These are phyloP conservation scores for Lavandula angustifolia DNA, from an alignment of 257 asterid species.

Conservation along the genomic window DNA sequence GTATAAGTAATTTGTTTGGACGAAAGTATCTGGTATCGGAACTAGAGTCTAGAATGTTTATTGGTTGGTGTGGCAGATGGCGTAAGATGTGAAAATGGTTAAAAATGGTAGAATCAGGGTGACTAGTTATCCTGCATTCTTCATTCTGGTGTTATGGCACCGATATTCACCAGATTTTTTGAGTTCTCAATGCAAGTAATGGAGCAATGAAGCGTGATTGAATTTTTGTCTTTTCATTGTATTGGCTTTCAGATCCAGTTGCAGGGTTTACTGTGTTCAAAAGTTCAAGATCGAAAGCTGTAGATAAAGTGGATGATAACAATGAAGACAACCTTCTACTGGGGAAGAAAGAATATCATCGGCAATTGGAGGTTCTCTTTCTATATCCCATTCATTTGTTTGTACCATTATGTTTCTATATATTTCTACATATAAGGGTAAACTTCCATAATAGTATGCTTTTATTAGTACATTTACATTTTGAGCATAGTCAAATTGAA, in stretches of 20 bases:
- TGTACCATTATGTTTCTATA: constrained; percentile 16
- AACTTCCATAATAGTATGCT: background rate
- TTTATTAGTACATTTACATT: background rate
- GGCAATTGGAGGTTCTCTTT: constrained; percentile 68
- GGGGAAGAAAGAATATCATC: constrained; percentile 78
- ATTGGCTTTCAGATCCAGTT: constrained; percentile 45
- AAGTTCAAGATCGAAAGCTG: constrained; percentile 52
- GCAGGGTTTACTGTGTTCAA: constrained; percentile 69
- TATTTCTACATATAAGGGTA: background rate
- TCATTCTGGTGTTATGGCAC: background rate
- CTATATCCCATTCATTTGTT: constrained; percentile 21
- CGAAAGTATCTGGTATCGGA: background rate
- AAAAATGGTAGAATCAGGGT: background rate
- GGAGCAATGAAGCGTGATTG: constrained; percentile 1
- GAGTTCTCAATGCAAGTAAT: background rate
- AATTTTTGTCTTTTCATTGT: constrained; percentile 7
- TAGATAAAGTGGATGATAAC: constrained; percentile 37
- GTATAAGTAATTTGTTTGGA: background rate
- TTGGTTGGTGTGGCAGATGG: background rate
- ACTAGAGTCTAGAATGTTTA: background rate
- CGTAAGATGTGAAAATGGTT: background rate
- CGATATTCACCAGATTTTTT: background rate
- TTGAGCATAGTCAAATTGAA: constrained; percentile 19
- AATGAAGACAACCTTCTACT: constrained; percentile 43
- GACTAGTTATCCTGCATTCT: background rate